Conservation (phyloP, 768 basidiomycete genomes). For the Tylopilus sp. region DNA sequence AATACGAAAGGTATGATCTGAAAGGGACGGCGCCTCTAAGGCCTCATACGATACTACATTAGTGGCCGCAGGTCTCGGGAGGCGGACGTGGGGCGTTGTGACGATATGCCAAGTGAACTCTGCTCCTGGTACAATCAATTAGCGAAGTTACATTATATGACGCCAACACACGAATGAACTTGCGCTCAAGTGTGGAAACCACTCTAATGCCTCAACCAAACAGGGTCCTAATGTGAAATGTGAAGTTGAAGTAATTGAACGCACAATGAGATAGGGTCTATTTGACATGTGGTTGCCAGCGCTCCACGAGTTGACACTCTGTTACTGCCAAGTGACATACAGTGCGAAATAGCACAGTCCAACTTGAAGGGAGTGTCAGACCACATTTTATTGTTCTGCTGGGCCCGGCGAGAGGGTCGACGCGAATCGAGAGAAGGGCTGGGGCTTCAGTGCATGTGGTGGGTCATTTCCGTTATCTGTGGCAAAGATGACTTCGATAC, state of each 20-base stretch:
- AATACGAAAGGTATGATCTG: no score
- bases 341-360: neutral
- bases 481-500: slow-evolving; percentile 1
- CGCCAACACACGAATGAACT: neutral
- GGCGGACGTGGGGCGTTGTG: neutral
- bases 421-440: neutral
- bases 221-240: neutral
- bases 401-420: neutral
- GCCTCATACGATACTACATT: neutral
- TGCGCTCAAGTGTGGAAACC: neutral
- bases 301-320: neutral
- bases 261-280: neutral
- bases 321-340: slow-evolving; percentile 2
- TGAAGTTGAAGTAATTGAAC: neutral
- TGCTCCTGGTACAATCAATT: neutral
- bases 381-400: neutral
- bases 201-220: neutral
- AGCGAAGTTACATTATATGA: neutral
- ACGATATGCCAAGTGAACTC: neutral
- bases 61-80: neutral
- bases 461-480: slow-evolving; percentile 29
- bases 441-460: slow-evolving; percentile 11
- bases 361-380: neutral
- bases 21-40: neutral
- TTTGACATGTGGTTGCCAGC: neutral